Base-by-base conservation (phyloP, 1,284 basidiomycete species). In the Bjerkandera adusta region DNA sequence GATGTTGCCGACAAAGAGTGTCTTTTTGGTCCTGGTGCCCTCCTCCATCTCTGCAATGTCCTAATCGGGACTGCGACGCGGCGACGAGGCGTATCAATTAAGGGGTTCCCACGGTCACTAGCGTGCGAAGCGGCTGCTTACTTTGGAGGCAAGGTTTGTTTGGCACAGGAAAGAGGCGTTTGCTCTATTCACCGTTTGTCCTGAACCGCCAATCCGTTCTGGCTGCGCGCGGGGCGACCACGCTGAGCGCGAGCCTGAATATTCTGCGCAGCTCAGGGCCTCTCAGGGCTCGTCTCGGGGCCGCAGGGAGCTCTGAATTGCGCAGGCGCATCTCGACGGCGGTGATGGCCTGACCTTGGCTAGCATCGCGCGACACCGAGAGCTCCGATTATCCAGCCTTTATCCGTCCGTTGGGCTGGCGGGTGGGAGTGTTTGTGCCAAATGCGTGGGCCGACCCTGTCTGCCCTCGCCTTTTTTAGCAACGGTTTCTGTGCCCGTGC, bases 21-120 rank as follows among this genome's bases (percentile, higher is more conserved):
- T 89, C 67, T 86, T 88, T 65, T 90, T 91, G 20, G 80, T 69
- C 65, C 81, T 86, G n/a, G 83, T 79, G 45, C 85, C 86, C 68
- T 89, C 83, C 64, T 89, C 85, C 85, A 89, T 89, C 45, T 49
- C 48, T 45, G 20, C 21, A 35, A 24, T 18, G 33, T 18, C 27
- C 27, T 26, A 7, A 27, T 43, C 10, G 39, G 41, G 51, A 33
- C 33, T 36, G 43, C 49, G 46, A 54, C 43, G 46, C 34, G 47
- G n/a, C n/a, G n/a, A n/a, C n/a, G 50, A 53, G 30, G 42, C 25
- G 13, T 36, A 26, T 45, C 18, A 45, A n/a, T 30, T 15, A 24
- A 37, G 2, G 4, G 7, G 24, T 47, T 56, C 52, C 45, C 52
- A 55, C 51, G 54, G 43, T 30, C 8, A 36, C 33, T 26, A 40